These are phyloP conservation scores for Fraxinus pennsylvanica DNA, from an alignment of 257 asterid species.

Conservation along the genomic window DNA sequence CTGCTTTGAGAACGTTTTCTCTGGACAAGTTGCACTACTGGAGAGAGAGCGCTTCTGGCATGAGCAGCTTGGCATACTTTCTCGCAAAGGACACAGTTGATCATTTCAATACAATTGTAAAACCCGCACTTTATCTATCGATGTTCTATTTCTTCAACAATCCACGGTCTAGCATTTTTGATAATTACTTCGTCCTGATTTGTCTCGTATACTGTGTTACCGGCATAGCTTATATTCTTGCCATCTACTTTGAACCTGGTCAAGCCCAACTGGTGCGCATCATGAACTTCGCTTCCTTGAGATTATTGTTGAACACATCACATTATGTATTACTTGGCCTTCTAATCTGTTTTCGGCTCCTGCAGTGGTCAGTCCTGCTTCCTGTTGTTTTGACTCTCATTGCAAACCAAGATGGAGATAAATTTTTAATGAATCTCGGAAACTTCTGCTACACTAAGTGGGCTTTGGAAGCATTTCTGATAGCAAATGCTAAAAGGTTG, in stretches of 20 bases:
- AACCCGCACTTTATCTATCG: constrained; percentile 91
- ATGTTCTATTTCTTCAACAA: constrained; percentile 99
- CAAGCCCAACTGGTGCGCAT: constrained; percentile 83
- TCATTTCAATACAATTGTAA: constrained; percentile 74
- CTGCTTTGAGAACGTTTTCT: constrained; percentile 94
- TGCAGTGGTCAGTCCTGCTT: constrained; percentile 68
- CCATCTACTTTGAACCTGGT: constrained; percentile 86
- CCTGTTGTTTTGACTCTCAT: constrained; percentile 65
- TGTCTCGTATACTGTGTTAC: constrained; percentile 95
- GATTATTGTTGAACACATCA: constrained; percentile 2
- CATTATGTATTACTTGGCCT: neutral
- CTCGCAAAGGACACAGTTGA: constrained; percentile 88
- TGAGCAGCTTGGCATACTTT: constrained; percentile 97
- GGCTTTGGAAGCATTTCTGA: constrained; percentile 63
- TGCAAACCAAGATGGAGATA: constrained; percentile 61
- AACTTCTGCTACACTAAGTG: constrained; percentile 64
- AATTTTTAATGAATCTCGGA: constrained; percentile 34
- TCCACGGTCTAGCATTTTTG: constrained; percentile 76
- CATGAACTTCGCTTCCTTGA: constrained; percentile 12
- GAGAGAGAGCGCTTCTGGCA: constrained; percentile 96
- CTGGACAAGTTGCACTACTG: constrained; percentile 90
- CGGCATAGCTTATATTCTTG: constrained; percentile 88
- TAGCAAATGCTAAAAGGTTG: constrained; percentile 63
- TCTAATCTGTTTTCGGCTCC: neutral
- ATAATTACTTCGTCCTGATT: constrained; percentile 70